Base-by-base conservation (phyloP, 2,329 filamentous ascomycete genomes). In the Cryphonectria japonica region DNA sequence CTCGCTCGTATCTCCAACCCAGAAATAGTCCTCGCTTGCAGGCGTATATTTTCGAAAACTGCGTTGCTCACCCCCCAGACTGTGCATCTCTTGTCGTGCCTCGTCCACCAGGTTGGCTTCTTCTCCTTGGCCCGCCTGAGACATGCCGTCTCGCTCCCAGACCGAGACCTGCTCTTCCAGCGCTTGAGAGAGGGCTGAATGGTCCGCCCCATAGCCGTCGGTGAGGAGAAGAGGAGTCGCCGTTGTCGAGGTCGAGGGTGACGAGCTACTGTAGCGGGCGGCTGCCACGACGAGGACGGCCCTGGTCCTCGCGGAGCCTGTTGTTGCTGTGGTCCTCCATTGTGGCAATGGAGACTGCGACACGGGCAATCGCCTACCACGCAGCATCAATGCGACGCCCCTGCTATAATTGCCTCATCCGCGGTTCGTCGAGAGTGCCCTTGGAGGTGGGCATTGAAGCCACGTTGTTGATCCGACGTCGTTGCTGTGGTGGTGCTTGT, bases 351-450 rank as follows among this genome's bases (percentile, higher is more conserved):
- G 70, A 67, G 67, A 68, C 72, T 70, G 72, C 70, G 70, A 64
- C 66, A 73, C 64, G 50, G 66, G 65, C 68, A 70, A 68, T 60
- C 72, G 66, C 70, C 70, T 72, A 63, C 70, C 69, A 66, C 67
- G 68, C 67, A 71, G 72, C 72, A 73, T 73, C 66, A 72, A 73
- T 68, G 72, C 72, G 52, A 68, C 57, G 61, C 68, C 50, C 22
- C 52, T 72, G 67, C 60, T 73, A 68, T 72, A 54, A 66, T 67
- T 66, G 67, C 62, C 54, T 68, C 72, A 72, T 73, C 37, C 72
- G 72, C 57, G 59, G 50, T 57, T 59, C 46, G 54, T 60, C 13
- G 41, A 32, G 50, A 39, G 66, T 39, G 72, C 62, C n/a, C 16
- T 57, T 39, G 63, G 11, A 29, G 52, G 22, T 16, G 52, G 52